Conservation (phyloP, 176 grass and related monocot genomes). For the Bromus sterilis region DNA sequence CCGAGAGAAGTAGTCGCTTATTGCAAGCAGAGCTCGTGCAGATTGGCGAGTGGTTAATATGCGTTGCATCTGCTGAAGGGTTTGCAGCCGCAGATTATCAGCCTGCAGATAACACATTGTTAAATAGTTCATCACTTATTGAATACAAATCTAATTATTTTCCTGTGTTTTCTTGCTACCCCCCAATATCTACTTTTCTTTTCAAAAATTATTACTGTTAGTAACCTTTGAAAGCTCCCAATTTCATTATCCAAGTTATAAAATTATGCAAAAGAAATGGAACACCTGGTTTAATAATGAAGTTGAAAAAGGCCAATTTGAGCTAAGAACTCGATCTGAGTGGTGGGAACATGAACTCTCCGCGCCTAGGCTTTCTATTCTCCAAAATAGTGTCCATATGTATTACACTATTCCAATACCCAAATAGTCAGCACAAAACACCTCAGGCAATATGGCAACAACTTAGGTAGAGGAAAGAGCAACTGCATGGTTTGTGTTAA, state of each 20-base stretch:
- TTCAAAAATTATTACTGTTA: neutral
- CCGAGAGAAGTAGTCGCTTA: conserved; percentile 76
- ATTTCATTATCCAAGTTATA: neutral
- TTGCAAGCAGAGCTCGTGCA: conserved; percentile 85
- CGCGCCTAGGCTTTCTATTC: neutral
- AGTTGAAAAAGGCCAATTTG: neutral
- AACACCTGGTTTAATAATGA: neutral
- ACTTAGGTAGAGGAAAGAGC: conserved; percentile 14
- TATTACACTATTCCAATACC: neutral
- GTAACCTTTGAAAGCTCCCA: neutral
- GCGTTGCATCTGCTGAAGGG: conserved; percentile 83
- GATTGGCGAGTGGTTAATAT: conserved; percentile 85
- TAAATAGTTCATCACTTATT: neutral
- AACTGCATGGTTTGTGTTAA: conserved; percentile 10
- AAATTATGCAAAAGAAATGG: neutral
- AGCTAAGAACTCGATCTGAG: neutral
- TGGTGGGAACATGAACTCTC: neutral
- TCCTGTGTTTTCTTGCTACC: neutral
- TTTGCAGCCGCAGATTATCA: conserved; percentile 87
- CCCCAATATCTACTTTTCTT: neutral
- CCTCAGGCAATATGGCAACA: neutral
- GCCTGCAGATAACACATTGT: conserved; percentile 51
- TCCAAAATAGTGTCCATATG: neutral
- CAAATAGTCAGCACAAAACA: neutral
- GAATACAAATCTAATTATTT: neutral